Conservation (phyloP, 257 asterid species). For the Gentiana macrophylla region DNA sequence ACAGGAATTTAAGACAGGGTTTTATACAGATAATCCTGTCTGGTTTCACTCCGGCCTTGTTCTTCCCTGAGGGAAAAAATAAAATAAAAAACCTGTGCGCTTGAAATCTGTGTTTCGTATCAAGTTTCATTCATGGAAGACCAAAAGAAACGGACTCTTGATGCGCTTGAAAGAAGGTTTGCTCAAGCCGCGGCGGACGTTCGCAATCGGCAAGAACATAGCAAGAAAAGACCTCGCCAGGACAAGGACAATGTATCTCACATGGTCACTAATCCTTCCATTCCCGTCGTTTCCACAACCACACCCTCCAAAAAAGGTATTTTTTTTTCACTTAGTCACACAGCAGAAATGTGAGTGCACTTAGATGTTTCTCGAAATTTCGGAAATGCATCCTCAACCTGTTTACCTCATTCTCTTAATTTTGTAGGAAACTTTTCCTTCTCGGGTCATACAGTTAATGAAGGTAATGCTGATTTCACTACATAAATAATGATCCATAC, state of each 20-base stretch:
- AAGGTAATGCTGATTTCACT: conserved; percentile 30
- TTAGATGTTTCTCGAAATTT: no score
- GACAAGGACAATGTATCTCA: conserved; percentile 11
- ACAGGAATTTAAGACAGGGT: no score
- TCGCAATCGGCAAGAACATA: conserved; percentile 32
- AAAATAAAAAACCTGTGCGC: no score
- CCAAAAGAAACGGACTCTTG: conserved; percentile 57
- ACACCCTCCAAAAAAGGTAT: conserved; percentile 47
- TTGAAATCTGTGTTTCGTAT: no score
- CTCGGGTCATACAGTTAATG: conserved; percentile 32
- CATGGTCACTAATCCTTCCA: conserved; percentile 14
- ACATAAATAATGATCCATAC: not conserved
- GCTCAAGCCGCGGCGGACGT: conserved; percentile 64
- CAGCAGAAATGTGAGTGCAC: no score
- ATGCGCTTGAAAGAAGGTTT: conserved; percentile 69
- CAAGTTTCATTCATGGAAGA: conserved; percentile 19
- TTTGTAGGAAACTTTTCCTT: conserved; percentile 53
- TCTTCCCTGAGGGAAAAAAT: no score
- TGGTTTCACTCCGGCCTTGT: no score
- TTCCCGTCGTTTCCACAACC: conserved; percentile 10
- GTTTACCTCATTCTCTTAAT: not conserved
- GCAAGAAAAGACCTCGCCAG: conserved; percentile 34
- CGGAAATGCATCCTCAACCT: no score
- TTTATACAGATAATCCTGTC: no score
- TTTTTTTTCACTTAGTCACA: not conserved